phyloP scores from a whole-genome alignment of 208 protist genomes.

The Acanthamoeba divionensis region DNA sequence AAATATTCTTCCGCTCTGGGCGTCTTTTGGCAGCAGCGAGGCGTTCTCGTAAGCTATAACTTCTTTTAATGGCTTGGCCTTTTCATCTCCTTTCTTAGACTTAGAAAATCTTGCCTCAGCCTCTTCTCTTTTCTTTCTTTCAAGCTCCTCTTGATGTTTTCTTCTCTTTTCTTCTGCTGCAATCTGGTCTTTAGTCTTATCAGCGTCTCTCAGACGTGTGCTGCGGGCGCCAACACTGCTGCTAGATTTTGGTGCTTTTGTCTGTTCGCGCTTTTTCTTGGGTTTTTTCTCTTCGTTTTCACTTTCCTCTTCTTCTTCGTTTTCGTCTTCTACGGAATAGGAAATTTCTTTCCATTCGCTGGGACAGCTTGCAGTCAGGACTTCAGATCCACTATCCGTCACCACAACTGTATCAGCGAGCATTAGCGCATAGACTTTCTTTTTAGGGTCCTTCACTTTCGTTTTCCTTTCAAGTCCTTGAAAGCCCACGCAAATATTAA shows the following conservation, averaged over 20 bases:
- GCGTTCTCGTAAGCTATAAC: background rate
- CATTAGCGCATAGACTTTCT: slow-evolving; percentile 58
- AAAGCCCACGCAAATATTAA: slow-evolving; percentile 66
- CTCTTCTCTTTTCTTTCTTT: slow-evolving; percentile 41
- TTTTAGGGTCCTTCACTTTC: slow-evolving; percentile 52
- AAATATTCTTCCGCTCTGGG: slow-evolving; percentile 75
- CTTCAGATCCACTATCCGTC: slow-evolving; percentile 2
- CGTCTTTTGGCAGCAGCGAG: background rate
- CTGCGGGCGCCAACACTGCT: background rate
- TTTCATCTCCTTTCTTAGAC: slow-evolving; percentile 23
- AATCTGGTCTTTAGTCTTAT: slow-evolving; percentile 5
- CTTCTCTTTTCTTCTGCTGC: background rate
- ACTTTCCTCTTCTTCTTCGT: background rate
- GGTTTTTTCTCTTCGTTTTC: background rate
- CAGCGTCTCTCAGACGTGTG: background rate
- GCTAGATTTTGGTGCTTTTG: too few species aligned
- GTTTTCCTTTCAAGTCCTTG: slow-evolving; percentile 47
- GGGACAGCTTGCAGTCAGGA: background rate
- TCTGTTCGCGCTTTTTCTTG: slow-evolving; percentile 43
- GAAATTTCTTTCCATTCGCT: background rate
- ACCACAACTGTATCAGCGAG: slow-evolving; percentile 77
- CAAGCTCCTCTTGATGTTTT: slow-evolving; percentile 56
- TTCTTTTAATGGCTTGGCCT: slow-evolving; percentile 12
- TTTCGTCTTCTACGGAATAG: background rate
- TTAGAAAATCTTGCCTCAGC: background rate